Percentiles rank a stretch among this genome's conserved stretches.
phyloP scores from a whole-genome alignment of 345 rosid species.

The Cardamine resedifolia region DNA sequence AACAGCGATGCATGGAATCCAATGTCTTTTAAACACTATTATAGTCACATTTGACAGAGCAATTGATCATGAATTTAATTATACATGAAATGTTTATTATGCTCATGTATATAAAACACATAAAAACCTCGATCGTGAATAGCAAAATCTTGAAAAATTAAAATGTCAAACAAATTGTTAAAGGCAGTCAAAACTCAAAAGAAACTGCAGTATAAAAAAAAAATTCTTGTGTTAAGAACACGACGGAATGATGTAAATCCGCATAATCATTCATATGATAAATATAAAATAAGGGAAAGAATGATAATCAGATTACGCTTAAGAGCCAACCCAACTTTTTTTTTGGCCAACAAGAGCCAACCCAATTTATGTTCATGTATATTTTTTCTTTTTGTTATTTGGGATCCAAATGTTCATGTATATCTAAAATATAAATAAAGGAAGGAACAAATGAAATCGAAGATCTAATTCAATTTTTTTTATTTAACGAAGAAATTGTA shows the following conservation, averaged over 20 bases:
- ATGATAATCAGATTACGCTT: not conserved
- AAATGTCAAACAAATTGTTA: not conserved
- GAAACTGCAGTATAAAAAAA: too few relatives aligned
- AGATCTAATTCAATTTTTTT: constrained; percentile 10
- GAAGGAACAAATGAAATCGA: not conserved
- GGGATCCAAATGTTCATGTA: not conserved
- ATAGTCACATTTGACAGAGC: constrained; percentile 18
- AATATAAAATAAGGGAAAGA: not conserved
- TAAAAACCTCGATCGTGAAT: not conserved
- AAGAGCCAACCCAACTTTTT: not conserved
- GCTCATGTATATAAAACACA: constrained; percentile 3
- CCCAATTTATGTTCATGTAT: too few relatives aligned
- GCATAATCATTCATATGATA: not conserved
- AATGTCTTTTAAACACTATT: constrained; percentile 17
- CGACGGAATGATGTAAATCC: not conserved
- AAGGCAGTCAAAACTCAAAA: not conserved
- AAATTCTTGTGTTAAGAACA: constrained; percentile 8
- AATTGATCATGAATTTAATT: not conserved
- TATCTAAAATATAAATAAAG: not conserved
- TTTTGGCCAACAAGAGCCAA: too few relatives aligned
- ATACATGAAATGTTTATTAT: not conserved
- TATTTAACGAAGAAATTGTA: not conserved
- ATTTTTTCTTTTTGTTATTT: too few relatives aligned
- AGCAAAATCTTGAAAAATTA: not conserved
- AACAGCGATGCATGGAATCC: constrained; percentile 31